Conservation (phyloP, 768 basidiomycete species). For the Leccinum pellstonianum region DNA sequence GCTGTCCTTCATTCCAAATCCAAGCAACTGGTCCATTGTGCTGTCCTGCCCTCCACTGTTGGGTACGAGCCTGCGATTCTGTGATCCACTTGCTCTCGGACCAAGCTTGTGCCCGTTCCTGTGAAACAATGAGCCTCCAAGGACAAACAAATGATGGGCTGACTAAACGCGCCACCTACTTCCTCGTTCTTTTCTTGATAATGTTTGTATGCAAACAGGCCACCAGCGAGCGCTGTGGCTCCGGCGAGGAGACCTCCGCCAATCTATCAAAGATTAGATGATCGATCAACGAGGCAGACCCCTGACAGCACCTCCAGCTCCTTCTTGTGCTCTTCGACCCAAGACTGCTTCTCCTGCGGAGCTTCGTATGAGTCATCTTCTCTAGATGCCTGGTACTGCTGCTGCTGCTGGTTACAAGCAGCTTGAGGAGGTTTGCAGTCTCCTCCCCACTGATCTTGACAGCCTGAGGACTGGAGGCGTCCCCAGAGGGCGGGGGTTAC, state of each 20-base stretch:
- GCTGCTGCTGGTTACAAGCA: slow-evolving; percentile 18
- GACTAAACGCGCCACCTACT: slow-evolving; percentile 33
- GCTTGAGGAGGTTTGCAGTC: slow-evolving; percentile 12
- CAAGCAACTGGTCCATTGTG: slow-evolving; percentile 54
- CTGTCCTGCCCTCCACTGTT: slow-evolving; percentile 44
- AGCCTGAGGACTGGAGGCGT: slow-evolving; percentile 36
- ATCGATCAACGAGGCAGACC: not conserved
- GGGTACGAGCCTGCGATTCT: slow-evolving; percentile 56
- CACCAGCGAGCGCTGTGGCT: slow-evolving; percentile 49
- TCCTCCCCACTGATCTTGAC: slow-evolving; percentile 23
- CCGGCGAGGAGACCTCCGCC: slow-evolving; percentile 65
- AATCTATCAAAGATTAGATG: slow-evolving; percentile 41
- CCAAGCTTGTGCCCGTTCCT: slow-evolving; percentile 56
- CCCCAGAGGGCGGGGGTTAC: slow-evolving; percentile 70
- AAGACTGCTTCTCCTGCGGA: slow-evolving; percentile 47
- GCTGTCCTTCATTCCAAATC: slow-evolving; percentile 57
- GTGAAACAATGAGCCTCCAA: slow-evolving; percentile 1
- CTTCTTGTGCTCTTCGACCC: slow-evolving; percentile 59
- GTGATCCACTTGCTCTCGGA: slow-evolving; percentile 51
- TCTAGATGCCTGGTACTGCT: slow-evolving; percentile 28
- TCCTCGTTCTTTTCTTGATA: slow-evolving; percentile 59
- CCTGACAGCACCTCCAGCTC: slow-evolving; percentile 48
- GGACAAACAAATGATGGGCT: not conserved
- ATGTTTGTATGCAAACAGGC: slow-evolving; percentile 49
- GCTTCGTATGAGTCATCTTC: slow-evolving; percentile 24